Evolutionary conservation across 257 asterid species (phyloP), one percentile per base, ranked within the genome.

Genomic region (Primulina eburnea): DNA sequence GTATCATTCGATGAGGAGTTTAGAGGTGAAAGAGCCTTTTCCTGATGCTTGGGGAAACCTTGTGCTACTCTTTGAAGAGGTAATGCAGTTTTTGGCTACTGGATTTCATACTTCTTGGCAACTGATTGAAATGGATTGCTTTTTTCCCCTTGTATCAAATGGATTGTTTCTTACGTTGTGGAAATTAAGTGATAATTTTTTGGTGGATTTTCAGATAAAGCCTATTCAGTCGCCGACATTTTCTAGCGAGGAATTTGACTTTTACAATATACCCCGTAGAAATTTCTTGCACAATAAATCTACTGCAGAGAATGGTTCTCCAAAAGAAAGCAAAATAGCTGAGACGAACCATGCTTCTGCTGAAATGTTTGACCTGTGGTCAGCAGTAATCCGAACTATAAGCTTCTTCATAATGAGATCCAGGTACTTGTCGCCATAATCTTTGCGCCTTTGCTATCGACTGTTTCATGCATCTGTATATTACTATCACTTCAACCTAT

Each of bases 41-140:
- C 98, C 96, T 62, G 97, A 92, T 73, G 95, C 96, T 67, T 86
- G 96, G 96, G 85, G 84, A 67, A 92, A 92, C 75, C 92, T 92
- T 74, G 76, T 85, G 84, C 68, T 90, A 62, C 90, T 90, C 58
- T 87, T 90, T 63, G 97, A 92, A 77, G 91, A 86, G 92, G 98
- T 92, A 79, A 58, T 30, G 7, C 17, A 12, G 6, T 38, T 8
- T 58, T 55, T 1, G 30, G 20, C 47, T 30, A 33, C 17, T 32
- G 28, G 35, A 38, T 47, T 74, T 69, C 62, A 2, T 67, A 17
- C 50, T 35, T 34, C 61, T 37, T 26, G 61, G 18, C 10, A 5
- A 14, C 57, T 17, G 17, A 61, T 47, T 47, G 24, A 59, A 20
- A 64, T 12, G 60, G 67, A 60, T 8, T 66, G 16, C 26, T 57